Evolutionary conservation across 2,329 filamentous ascomycete genomes (phyloP), one percentile per base, ranked within the genome.

Genomic region (Thelonectria rubi): DNA sequence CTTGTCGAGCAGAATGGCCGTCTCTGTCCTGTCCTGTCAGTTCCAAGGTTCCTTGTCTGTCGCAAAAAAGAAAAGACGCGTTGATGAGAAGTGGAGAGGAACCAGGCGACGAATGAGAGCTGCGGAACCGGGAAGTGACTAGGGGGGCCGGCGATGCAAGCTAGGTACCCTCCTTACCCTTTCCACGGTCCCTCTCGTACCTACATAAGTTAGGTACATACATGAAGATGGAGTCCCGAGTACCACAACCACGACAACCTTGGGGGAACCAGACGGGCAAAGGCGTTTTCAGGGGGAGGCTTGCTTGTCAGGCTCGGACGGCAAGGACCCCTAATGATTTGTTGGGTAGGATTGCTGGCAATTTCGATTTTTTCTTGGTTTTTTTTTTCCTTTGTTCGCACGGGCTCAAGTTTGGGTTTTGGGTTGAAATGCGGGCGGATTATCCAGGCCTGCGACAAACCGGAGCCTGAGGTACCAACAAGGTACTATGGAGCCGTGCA

Each of bases 31-130:
- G 50, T 67, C 46, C 52, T 57, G 55, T 67, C 46, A 56, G 60
- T 58, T 58, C 51, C 55, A 52, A 61, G 65, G 60, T 58, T 58
- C 51, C 55, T 55, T 62, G 65, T 66, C 69, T 55, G 58, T 58
- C 53, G 58, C 59, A 70, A 72, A 65, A 24, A 72, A 72, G 69
- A 72, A 72, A 69, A 69, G 68, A 68, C 67, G 70, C 66, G 70
- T 66, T 63, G 63, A 61, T 54, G 66, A 66, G 45, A 47, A 34
- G 56, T 46, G 63, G 58, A 61, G 64, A 47, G 55, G 61, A 48
- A 71, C 43, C 65, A 72, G 68, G 69, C 64, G 61, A 60, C 69
- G 69, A 72, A 72, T 72, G 61, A 64, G 65, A 62, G 60, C 43
- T 46, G 60, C 46, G 24, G 53, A 49, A 64, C 60, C 40, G 55